A percentile compares a stretch with the other conserved stretches of the same genome.
phyloP scores from a whole-genome alignment of 2,329 filamentous ascomycete genomes.

The Colletotrichum cordylinicola region DNA sequence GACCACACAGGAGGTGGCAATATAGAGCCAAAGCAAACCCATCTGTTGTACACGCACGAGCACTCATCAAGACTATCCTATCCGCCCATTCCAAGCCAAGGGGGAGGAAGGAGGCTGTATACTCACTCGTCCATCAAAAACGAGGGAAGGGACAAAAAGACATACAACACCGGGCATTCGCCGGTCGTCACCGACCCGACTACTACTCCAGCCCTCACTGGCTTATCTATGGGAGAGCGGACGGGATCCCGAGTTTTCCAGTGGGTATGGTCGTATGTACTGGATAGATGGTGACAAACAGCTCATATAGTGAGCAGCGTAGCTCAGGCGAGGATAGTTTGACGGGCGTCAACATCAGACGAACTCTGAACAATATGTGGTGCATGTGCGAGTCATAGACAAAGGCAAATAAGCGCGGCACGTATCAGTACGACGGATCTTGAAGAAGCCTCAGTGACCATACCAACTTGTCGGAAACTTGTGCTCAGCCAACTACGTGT shows the following conservation, averaged over 20 bases:
- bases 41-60: neutral
- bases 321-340: neutral
- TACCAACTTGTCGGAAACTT: neutral
- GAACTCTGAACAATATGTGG: neutral
- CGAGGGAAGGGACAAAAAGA: neutral
- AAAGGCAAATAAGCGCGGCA: neutral
- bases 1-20: neutral
- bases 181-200: no score
- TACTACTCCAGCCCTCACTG: no score
- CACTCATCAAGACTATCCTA: neutral
- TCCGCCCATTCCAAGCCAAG: no score
- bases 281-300: rapidly evolving
- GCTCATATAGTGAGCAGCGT: neutral
- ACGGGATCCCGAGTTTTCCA: neutral
- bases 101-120: neutral
- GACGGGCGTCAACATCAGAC: neutral
- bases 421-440: neutral
- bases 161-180: no score
- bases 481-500: neutral
- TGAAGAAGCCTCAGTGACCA: neutral
- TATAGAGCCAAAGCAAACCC: neutral
- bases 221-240: neutral
- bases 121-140: neutral
- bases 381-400: neutral
- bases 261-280: neutral